A percentile compares a stretch with the other conserved stretches of the same genome.
Evolutionary conservation across 2,329 filamentous ascomycete species (phyloP).

Genomic region (Endoconidiophora polonica): DNA sequence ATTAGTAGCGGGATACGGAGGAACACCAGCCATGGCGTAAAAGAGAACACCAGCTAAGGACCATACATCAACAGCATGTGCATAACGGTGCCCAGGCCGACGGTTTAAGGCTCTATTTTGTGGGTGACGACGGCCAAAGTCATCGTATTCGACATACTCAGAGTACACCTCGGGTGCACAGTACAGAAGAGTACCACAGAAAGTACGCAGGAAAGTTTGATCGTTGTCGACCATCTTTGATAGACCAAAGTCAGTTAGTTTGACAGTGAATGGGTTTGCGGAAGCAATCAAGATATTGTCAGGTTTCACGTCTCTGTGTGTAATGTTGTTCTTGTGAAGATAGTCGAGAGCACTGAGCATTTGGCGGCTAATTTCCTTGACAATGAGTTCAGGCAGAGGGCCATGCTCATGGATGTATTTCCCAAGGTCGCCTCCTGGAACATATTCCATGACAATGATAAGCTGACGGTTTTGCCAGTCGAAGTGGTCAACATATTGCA

Average conservation of each 20-base stretch:
- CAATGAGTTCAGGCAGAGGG: constrained; percentile 48
- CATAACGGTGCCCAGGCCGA: constrained; percentile 49
- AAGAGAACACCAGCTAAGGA: constrained; percentile 87
- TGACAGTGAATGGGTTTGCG: constrained; percentile 58
- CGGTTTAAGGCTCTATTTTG: constrained; percentile 27
- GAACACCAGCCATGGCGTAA: constrained; percentile 60
- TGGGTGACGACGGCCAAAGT: constrained; percentile 44
- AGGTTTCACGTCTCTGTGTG: constrained; percentile 95
- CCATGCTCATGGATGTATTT: constrained; percentile 47
- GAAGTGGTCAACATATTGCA: constrained; percentile 77
- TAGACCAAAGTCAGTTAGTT: constrained; percentile 89
- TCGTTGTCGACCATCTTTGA: constrained; percentile 87
- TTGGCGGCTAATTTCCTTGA: constrained; percentile 57
- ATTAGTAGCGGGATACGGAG: constrained; percentile 65
- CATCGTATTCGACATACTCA: constrained; percentile 50
- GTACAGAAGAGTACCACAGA: constrained; percentile 89
- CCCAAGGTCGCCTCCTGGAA: constrained; percentile 68
- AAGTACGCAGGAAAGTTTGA: constrained; percentile 86
- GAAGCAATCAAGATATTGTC: constrained; percentile 86
- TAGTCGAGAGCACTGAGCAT: constrained; percentile 72
- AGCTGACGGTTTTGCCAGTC: constrained; percentile 69
- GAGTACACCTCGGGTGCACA: constrained; percentile 95
- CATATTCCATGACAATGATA: constrained; percentile 94
- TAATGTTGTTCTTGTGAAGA: constrained; percentile 74
- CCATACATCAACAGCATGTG: constrained; percentile 89